Evolutionary conservation across 176 grass and related monocot species (phyloP).

Genomic region (Carex kokanica): DNA sequence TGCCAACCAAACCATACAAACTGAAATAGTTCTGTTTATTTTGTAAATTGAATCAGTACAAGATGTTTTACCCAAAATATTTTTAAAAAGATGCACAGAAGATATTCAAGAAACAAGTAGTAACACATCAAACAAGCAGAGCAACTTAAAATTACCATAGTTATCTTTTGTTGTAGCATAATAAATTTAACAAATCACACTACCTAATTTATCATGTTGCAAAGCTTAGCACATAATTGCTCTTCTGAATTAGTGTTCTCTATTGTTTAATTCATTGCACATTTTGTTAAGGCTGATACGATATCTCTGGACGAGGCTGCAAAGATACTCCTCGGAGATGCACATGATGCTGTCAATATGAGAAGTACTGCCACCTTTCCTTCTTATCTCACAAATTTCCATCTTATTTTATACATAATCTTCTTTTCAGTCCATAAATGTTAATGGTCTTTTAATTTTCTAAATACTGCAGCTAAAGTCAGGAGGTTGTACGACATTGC

Average conservation of each 20-base stretch:
- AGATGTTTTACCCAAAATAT: background rate
- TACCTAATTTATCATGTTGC: background rate
- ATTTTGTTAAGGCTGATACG: constrained; percentile 41
- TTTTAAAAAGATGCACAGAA: background rate
- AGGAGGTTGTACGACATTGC: constrained; percentile 86
- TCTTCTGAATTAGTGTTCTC: background rate
- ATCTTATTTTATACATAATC: background rate
- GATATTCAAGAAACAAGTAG: background rate
- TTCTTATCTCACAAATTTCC: background rate
- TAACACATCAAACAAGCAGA: background rate
- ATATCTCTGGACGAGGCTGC: constrained; percentile 76
- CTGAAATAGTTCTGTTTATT: background rate
- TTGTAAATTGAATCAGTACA: background rate
- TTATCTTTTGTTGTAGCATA: too few species aligned
- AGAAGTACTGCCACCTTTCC: constrained; percentile 46
- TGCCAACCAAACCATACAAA: background rate
- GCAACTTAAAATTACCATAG: too few species aligned
- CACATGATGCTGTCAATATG: constrained; percentile 66
- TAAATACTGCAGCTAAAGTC: constrained; percentile 59
- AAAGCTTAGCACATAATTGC: background rate
- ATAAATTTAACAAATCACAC: background rate
- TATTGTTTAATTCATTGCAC: constrained; percentile 3
- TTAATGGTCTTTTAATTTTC: background rate
- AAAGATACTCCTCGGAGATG: constrained; percentile 65
- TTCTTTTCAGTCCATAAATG: background rate